A percentile compares a stretch with the other conserved stretches of the same genome.
phyloP scores from a whole-genome alignment of 1,284 basidiomycete genomes.

The Ceratorhiza oryzae-sativae region DNA sequence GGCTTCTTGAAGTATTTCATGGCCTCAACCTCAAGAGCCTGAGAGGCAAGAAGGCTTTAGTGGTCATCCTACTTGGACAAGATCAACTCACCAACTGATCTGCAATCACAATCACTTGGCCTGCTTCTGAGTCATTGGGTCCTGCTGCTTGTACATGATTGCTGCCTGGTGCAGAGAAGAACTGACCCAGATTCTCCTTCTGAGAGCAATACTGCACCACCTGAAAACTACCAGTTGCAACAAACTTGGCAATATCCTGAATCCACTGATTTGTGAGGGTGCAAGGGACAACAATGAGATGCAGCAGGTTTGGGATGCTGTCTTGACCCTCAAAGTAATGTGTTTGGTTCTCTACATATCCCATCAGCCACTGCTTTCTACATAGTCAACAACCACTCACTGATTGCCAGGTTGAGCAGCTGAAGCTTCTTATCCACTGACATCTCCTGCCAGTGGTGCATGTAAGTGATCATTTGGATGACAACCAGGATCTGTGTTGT shows the following conservation, averaged over 20 bases:
- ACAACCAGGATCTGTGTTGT: background rate
- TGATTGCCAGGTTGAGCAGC: background rate
- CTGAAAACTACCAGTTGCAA: background rate
- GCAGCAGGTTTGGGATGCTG: background rate
- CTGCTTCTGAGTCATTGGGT: background rate
- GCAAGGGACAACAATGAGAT: background rate
- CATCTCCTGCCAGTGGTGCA: background rate
- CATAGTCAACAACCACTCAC: background rate
- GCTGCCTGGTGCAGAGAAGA: conserved; percentile 5
- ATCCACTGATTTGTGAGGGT: conserved; percentile 9
- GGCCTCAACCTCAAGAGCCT: conserved; percentile 1
- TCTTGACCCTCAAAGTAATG: conserved; percentile 4
- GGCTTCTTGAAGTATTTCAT: background rate
- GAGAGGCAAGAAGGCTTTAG: background rate
- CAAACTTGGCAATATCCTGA: background rate
- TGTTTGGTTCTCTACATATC: background rate
- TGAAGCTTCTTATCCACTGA: background rate
- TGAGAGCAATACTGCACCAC: background rate
- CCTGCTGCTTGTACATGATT: background rate
- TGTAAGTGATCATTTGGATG: background rate
- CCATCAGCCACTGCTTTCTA: background rate
- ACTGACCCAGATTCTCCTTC: background rate
- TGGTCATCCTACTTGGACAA: too few species aligned
- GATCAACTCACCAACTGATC: conserved; percentile 7
- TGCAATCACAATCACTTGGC: conserved; percentile 2